Conservation (phyloP, 257 asterid genomes). For the Fraxinus pennsylvanica region DNA sequence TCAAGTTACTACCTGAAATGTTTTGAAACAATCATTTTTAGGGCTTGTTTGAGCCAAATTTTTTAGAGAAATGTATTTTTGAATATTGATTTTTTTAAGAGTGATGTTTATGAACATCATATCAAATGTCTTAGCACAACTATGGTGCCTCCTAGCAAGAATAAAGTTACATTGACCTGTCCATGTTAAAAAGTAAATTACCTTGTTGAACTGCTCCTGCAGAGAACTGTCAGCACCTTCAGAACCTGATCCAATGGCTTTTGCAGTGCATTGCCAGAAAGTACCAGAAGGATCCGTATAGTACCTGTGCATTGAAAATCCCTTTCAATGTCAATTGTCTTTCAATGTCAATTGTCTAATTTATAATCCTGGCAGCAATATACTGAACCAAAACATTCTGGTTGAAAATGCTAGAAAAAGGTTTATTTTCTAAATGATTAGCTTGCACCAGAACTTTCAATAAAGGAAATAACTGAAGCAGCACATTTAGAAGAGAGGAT, state of each 20-base stretch:
- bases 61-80: too few species aligned
- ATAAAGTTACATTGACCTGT: not conserved
- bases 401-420: not conserved
- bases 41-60: too few species aligned
- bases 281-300: conserved; percentile 95
- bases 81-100: too few species aligned
- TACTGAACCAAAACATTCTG: not conserved
- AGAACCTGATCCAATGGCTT: conserved; percentile 93
- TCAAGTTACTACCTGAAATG: not conserved
- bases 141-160: not conserved
- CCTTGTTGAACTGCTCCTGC: conserved; percentile 95
- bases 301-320: conserved; percentile 48
- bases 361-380: not conserved
- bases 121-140: not conserved
- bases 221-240: conserved; percentile 99
- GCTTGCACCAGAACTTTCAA: not conserved
- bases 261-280: conserved; percentile 96
- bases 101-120: too few species aligned
- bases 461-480: not conserved
- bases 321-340: conserved; percentile 18
- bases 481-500: not conserved
- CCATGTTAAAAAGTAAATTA: conserved; percentile 9
- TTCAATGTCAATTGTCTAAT: conserved; percentile 12
- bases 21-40: not conserved
- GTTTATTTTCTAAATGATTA: not conserved